These are phyloP conservation scores for Tanozyma kutaoensis DNA, from an alignment of 805 yeast genomes.

Conservation along the genomic window DNA sequence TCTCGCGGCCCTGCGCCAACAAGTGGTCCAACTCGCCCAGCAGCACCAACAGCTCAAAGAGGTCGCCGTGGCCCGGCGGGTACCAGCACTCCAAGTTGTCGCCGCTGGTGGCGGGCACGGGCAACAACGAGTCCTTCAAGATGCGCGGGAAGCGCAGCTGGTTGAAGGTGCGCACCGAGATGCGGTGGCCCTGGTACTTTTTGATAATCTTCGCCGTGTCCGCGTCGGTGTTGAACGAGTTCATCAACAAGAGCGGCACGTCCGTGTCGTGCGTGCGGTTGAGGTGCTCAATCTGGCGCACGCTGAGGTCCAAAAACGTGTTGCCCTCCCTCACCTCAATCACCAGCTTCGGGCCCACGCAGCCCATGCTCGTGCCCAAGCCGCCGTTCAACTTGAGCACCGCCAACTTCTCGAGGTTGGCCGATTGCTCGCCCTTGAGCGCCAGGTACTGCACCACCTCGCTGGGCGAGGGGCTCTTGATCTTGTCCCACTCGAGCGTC, in stretches of 20 bases:
- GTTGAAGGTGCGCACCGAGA: constrained; percentile 89
- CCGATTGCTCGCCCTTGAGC: constrained; percentile 19
- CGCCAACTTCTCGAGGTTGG: constrained; percentile 69
- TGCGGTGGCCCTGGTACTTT: constrained; percentile 93
- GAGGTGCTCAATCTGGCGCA: constrained; percentile 91
- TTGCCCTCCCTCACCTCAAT: constrained; percentile 98
- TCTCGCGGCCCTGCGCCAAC: constrained; percentile 87
- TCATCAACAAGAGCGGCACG: constrained; percentile 94
- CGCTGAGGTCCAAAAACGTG: constrained; percentile 89
- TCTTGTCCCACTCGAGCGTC: constrained; percentile 88
- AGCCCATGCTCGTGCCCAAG: constrained; percentile 98
- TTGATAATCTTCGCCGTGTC: constrained; percentile 93
- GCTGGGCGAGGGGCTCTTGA: constrained; percentile 77
- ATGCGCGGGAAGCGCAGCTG: constrained; percentile 98
- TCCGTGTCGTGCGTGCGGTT: constrained; percentile 84
- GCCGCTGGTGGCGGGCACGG: constrained; percentile 70
- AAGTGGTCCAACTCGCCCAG: constrained; percentile 89
- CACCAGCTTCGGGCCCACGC: constrained; percentile 97
- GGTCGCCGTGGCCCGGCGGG: constrained; percentile 99
- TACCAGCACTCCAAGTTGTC: constrained; percentile 86
- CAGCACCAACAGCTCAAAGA: constrained; percentile 78
- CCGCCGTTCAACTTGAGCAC: constrained; percentile 97
- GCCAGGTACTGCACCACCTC: constrained; percentile 75
- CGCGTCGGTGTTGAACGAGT: constrained; percentile 93
- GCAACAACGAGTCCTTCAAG: constrained; percentile 87